Evolutionary conservation across 2,329 filamentous ascomycete species (phyloP), one percentile per base, ranked within the genome.

Genomic region (Aspergillus alliaceus): DNA sequence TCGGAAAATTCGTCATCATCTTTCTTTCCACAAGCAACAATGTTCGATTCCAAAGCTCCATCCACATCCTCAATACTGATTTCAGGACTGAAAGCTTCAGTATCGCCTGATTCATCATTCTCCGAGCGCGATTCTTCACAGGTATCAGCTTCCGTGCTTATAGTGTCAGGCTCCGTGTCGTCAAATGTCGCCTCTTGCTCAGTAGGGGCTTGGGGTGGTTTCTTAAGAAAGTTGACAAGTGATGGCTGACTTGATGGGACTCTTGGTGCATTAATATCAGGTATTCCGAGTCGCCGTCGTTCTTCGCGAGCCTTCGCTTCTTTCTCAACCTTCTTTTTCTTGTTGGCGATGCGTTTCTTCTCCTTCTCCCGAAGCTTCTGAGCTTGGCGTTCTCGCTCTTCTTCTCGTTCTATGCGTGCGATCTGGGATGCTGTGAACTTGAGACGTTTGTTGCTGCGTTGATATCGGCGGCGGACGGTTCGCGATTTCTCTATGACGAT

Each of bases 341-440:
- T 74, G 35, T 72, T 69, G 6, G 66, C 66, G 15, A 69, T 56
- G 6, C 72, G 68, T 52, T 63, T 69, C 56, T 70, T 72, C 55
- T 75, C 72, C 37, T 65, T 66, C 11, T 75, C 73, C 2, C 69
- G 68, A 22, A 75, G 65, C 6, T 67, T 74, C 60, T 78, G 73
- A 0, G 76, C 77, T 44, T 72, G 71, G 11, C 69, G 66, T 49
- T 76, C 70, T 35, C 73, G 71, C 31, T 76, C 72, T 56, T 79
- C 72, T 48, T 78, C 74, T 46, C 77, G 74, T 44, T 78, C 75
- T 46, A 75, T 72, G 14, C 68, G 66, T 27, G 65, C 66, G n/a
- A 75, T 68, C 54, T 75, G 68, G 2, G 72, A 69, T 5, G 70
- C 66, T 12, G 67, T 71, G 54, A 74, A 75, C 35, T 67, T 59